Conservation (phyloP, 371 early-diverging fungal species). For the Rhizopus sp. region DNA sequence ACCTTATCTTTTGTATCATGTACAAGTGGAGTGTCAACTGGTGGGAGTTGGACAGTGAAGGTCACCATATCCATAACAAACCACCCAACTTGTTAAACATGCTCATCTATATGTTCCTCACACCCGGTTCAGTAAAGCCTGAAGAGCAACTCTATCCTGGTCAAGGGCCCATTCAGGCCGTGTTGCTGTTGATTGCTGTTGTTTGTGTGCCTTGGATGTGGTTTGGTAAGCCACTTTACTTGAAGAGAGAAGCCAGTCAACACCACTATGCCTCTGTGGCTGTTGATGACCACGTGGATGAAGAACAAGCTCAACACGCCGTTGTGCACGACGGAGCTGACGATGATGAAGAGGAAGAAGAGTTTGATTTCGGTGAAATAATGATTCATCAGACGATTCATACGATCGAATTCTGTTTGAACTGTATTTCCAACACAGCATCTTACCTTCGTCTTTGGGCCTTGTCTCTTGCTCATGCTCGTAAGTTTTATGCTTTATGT, state of each 20-base stretch:
- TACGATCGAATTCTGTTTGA: constrained; percentile 99
- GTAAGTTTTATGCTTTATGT: constrained; percentile 37
- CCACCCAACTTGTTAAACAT: constrained; percentile 97
- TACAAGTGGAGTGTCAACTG: constrained; percentile 98
- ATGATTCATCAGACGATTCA: constrained; percentile 98
- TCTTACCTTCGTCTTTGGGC: constrained; percentile 99
- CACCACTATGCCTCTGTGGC: constrained; percentile 71
- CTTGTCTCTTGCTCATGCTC: constrained; percentile 98
- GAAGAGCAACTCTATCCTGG: constrained; percentile 81
- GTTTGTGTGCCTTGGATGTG: constrained; percentile 99
- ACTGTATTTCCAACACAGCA: constrained; percentile 99
- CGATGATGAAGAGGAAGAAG: constrained; percentile 56
- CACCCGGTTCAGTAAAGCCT: constrained; percentile 86
- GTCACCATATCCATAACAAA: constrained; percentile 67
- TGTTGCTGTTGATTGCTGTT: constrained; percentile 85
- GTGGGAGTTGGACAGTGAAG: constrained; percentile 70
- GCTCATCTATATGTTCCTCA: constrained; percentile 98
- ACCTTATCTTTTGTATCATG: constrained; percentile 90
- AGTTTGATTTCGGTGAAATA: constrained; percentile 91
- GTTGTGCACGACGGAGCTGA: constrained; percentile 21
- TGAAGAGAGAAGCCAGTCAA: constrained; percentile 80
- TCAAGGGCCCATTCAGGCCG: constrained; percentile 85
- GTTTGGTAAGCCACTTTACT: constrained; percentile 90
- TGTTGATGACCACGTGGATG: constrained; percentile 40
- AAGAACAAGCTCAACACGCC: constrained; percentile 23